These are phyloP conservation scores for Annulohypoxylon nitens DNA, from an alignment of 495 filamentous ascomycete genomes.

Conservation along the genomic window DNA sequence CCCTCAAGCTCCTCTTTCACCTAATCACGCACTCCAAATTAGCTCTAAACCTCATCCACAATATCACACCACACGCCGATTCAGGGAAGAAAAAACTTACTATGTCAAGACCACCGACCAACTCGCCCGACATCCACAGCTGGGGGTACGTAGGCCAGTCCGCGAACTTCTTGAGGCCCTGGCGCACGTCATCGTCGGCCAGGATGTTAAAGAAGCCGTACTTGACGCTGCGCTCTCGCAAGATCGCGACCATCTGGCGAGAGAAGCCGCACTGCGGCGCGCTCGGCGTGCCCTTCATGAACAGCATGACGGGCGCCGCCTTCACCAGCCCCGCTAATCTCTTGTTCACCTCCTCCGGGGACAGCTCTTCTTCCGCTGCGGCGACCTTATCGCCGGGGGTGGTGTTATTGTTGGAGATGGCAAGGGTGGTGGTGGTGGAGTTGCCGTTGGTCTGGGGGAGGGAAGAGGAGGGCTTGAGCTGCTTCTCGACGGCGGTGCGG, in stretches of 20 bases:
- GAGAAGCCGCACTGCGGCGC: conserved; percentile 96
- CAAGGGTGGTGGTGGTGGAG: not conserved
- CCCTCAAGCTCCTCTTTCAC: conserved; percentile 73
- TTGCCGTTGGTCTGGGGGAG: conserved; percentile 48
- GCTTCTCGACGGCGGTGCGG: conserved; percentile 82
- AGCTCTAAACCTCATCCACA: conserved; percentile 34
- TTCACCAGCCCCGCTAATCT: conserved; percentile 85
- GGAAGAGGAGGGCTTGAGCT: conserved; percentile 51
- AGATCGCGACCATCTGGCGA: conserved; percentile 83
- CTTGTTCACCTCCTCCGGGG: conserved; percentile 78
- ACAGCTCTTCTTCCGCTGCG: conserved; percentile 9
- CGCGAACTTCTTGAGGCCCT: conserved; percentile 93
- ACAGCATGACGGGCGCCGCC: conserved; percentile 97
- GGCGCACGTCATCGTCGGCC: conserved; percentile 96
- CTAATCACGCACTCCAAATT: conserved; percentile 53
- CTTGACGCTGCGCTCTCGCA: conserved; percentile 88
- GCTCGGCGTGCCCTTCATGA: conserved; percentile 93
- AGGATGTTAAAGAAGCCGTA: conserved; percentile 99
- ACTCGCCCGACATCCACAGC: conserved; percentile 82
- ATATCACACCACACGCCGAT: not conserved
- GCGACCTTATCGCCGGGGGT: conserved; percentile 14
- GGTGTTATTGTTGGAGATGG: not conserved
- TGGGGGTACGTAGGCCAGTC: conserved; percentile 99
- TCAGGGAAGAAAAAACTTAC: conserved; percentile 67
- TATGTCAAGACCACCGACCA: conserved; percentile 96